These are phyloP conservation scores for Botrytis squamosa DNA, from an alignment of 2,329 filamentous ascomycete genomes.

Conservation along the genomic window DNA sequence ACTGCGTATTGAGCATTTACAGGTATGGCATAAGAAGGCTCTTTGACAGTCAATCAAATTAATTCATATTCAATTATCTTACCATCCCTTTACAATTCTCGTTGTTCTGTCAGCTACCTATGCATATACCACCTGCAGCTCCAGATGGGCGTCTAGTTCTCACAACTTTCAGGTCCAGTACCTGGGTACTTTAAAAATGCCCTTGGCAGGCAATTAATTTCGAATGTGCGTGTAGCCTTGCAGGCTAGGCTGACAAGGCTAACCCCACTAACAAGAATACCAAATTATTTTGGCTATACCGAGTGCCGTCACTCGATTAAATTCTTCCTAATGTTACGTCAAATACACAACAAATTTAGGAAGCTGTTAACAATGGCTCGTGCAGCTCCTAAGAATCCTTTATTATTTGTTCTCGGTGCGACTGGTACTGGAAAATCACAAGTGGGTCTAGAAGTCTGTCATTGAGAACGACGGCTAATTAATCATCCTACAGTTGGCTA, in stretches of 20 bases:
- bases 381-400: conserved; percentile 51
- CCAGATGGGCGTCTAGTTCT: neutral
- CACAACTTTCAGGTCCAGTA: neutral
- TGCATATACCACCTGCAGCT: neutral
- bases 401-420: conserved; percentile 81
- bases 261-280: neutral
- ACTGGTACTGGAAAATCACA: conserved; percentile 94
- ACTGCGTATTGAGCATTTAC: conserved; percentile 10
- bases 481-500: conserved; percentile 51
- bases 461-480: conserved; percentile 19
- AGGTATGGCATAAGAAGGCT: neutral
- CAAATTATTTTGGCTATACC: neutral
- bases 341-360: conserved; percentile 19
- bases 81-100: neutral
- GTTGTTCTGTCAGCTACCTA: neutral
- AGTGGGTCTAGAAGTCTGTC: conserved; percentile 46
- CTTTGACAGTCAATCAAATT: neutral
- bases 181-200: no score
- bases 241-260: conserved; percentile 8
- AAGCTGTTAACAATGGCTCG: conserved; percentile 28
- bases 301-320: neutral
- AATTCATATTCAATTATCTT: neutral
- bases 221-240: neutral
- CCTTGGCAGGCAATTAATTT: neutral
- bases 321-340: conserved; percentile 27